Percentiles rank a stretch among this genome's conserved stretches.
Evolutionary conservation across 2,329 filamentous ascomycete genomes (phyloP).

Genomic region (Colletotrichum sp.): DNA sequence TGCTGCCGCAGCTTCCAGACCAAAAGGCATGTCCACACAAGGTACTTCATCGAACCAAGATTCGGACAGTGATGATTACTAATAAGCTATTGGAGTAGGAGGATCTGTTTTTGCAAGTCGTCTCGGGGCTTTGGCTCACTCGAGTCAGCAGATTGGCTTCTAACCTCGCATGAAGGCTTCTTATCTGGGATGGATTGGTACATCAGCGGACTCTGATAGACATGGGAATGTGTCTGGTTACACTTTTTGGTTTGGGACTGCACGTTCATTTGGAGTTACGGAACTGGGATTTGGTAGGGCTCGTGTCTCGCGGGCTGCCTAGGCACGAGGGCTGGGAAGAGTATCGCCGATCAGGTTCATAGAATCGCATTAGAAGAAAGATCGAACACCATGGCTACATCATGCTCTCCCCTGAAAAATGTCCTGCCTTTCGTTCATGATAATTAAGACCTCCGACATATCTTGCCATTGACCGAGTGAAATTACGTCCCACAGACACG

Average conservation of each 20-base stretch:
- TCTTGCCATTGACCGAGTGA: neutral
- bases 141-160: neutral
- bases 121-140: neutral
- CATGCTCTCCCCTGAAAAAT: neutral
- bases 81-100: neutral
- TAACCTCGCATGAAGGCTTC: neutral
- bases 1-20: neutral
- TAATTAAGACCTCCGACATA: rapidly evolving
- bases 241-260: rapidly evolving
- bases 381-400: neutral
- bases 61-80: neutral
- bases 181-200: neutral
- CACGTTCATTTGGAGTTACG: neutral
- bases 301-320: neutral
- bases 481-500: neutral
- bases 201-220: neutral
- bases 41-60: neutral
- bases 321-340: rapidly evolving
- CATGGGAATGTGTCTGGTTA: neutral
- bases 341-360: neutral
- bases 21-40: neutral
- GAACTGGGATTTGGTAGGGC: neutral
- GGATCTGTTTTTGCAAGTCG: neutral
- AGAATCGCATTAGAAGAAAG: neutral
- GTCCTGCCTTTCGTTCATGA: neutral